Conservation (phyloP, 108 stramenopile genomes). For the Nitzschia inconspicua region DNA sequence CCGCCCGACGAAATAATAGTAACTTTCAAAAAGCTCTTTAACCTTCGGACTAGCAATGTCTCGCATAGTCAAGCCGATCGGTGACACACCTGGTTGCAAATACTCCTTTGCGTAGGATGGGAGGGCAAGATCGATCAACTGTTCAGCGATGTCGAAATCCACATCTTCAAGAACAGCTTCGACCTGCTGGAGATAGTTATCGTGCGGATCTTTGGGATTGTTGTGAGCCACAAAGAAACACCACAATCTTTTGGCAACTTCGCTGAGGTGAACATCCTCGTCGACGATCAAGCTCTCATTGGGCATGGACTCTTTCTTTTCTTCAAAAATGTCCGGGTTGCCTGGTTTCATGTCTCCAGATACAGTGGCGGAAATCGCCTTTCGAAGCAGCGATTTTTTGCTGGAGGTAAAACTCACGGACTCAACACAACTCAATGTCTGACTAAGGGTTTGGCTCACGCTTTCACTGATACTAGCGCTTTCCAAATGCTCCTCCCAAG, state of each 20-base stretch:
- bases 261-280: constrained; percentile 20
- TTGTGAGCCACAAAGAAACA: constrained; percentile 44
- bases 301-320: constrained; percentile 23
- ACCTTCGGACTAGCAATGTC: constrained; percentile 42
- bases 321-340: constrained; percentile 7
- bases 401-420: background rate
- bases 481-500: constrained; percentile 3
- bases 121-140: constrained; percentile 22
- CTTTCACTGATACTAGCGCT: too few relatives aligned
- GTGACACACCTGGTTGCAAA: constrained; percentile 7
- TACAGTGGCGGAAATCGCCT: background rate
- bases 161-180: constrained; percentile 39
- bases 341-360: background rate
- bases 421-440: constrained; percentile 6
- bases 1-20: constrained; percentile 39
- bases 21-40: constrained; percentile 35
- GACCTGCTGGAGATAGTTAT: constrained; percentile 41
- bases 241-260: constrained; percentile 41
- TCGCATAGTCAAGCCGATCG: constrained; percentile 27
- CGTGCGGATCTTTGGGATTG: constrained; percentile 32
- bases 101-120: constrained; percentile 30
- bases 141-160: constrained; percentile 21
- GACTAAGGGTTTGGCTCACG: constrained; percentile 8
- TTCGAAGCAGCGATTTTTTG: constrained; percentile 6
- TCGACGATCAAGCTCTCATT: background rate